Percentiles rank a stretch among this genome's conserved stretches.
These are phyloP conservation scores for Cutaneotrichosporon sp. DNA, from an alignment of 1,284 basidiomycete genomes.

Conservation along the genomic window DNA sequence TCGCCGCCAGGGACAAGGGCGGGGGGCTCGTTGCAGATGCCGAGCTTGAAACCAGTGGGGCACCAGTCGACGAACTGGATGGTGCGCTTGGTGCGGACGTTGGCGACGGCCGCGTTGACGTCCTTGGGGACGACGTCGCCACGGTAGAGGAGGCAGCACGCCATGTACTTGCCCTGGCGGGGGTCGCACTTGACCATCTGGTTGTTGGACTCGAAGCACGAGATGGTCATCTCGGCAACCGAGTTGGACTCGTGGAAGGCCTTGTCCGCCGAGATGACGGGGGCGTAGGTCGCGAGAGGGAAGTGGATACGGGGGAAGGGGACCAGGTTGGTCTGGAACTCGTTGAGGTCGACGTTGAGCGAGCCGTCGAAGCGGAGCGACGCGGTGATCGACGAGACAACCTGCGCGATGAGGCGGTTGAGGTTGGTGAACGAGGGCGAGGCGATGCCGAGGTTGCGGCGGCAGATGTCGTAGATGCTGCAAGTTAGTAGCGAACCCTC, in stretches of 20 bases:
- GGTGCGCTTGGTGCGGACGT: slow-evolving; percentile 94
- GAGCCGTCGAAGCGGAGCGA: slow-evolving; percentile 98
- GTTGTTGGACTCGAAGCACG: slow-evolving; percentile 96
- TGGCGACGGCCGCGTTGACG: slow-evolving; percentile 87
- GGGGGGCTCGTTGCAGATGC: slow-evolving; percentile 95
- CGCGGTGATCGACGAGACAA: slow-evolving; percentile 96
- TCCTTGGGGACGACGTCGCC: slow-evolving; percentile 99
- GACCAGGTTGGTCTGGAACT: slow-evolving; percentile 98
- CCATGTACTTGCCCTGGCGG: slow-evolving; percentile 96
- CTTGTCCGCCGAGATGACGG: slow-evolving; percentile 77
- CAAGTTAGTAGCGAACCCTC: slow-evolving; percentile 31
- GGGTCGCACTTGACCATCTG: slow-evolving; percentile 99
- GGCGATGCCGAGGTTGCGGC: slow-evolving; percentile 83
- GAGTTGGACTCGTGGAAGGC: slow-evolving; percentile 95
- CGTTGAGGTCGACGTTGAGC: slow-evolving; percentile 95
- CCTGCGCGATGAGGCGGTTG: slow-evolving; percentile 95
- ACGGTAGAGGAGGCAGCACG: slow-evolving; percentile 85
- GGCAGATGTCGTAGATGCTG: slow-evolving; percentile 97
- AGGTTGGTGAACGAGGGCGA: slow-evolving; percentile 92
- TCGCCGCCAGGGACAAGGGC: slow-evolving; percentile 90
- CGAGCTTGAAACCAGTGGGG: slow-evolving; percentile 96
- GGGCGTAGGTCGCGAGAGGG: slow-evolving; percentile 94
- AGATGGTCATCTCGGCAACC: slow-evolving; percentile 97
- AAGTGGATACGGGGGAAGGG: slow-evolving; percentile 98
- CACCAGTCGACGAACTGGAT: slow-evolving; percentile 98